These are phyloP conservation scores for Circinella minor DNA, from an alignment of 371 early-diverging fungal genomes.

Conservation along the genomic window DNA sequence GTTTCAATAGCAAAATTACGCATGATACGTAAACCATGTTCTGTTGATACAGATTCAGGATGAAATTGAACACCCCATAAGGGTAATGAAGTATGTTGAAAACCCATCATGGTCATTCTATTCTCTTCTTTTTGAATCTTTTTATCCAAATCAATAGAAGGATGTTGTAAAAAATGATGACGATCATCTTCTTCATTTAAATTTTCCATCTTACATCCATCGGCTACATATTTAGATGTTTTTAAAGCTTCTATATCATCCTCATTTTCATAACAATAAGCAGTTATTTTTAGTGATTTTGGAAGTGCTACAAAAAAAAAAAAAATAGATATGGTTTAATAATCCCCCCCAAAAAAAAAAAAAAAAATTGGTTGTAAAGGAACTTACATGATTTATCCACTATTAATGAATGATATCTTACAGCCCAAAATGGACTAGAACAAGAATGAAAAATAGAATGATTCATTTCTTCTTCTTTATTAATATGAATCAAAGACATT, in stretches of 20 bases:
- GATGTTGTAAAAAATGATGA: slow-evolving; percentile 36
- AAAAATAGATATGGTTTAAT: too few species aligned
- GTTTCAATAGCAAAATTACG: slow-evolving; percentile 74
- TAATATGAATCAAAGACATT: slow-evolving; percentile 61
- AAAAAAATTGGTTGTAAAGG: too few species aligned
- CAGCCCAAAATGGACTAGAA: slow-evolving; percentile 73
- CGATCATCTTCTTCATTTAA: slow-evolving; percentile 1
- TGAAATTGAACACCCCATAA: slow-evolving; percentile 96
- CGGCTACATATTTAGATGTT: slow-evolving; percentile 36
- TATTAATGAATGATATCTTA: slow-evolving; percentile 91
- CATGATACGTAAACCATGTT: slow-evolving; percentile 73
- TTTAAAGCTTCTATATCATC: slow-evolving; percentile 45
- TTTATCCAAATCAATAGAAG: background rate
- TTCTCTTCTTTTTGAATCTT: too few species aligned
- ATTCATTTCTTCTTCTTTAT: slow-evolving; percentile 17
- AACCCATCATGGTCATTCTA: slow-evolving; percentile 69
- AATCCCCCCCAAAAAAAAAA: too few species aligned
- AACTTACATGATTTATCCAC: slow-evolving; percentile 56
- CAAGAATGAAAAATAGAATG: slow-evolving; percentile 61
- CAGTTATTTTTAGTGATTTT: slow-evolving; percentile 52
- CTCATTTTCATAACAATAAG: slow-evolving; percentile 60
- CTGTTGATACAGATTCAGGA: slow-evolving; percentile 93
- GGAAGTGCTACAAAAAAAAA: slow-evolving; percentile 61
- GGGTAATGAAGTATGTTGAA: slow-evolving; percentile 73
- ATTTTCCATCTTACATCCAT: slow-evolving; percentile 9